Evolutionary conservation across 208 protist species (phyloP).

Genomic region (Leishmania mexicana): DNA sequence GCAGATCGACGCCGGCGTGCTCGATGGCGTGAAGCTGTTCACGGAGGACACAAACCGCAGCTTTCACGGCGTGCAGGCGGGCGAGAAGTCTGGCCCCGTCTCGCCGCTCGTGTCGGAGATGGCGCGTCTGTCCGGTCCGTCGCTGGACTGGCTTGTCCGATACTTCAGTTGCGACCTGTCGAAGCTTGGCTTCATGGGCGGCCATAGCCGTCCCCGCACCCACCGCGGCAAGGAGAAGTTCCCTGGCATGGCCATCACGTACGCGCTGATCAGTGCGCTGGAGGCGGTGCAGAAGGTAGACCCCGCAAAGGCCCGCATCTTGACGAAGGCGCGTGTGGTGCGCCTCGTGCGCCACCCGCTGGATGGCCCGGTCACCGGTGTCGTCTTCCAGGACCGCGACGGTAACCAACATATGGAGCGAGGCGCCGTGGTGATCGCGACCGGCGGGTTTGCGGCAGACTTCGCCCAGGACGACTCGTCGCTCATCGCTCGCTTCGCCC

Average conservation of each 20-base stretch:
- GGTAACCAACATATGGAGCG: slow-evolving; percentile 42
- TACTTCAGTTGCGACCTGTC: slow-evolving; percentile 81
- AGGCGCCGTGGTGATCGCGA: slow-evolving; percentile 82
- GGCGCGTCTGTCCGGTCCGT: slow-evolving; percentile 52
- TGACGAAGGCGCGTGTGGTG: slow-evolving; percentile 55
- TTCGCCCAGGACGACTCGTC: slow-evolving; percentile 31
- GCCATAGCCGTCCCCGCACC: slow-evolving; percentile 80
- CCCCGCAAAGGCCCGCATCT: slow-evolving; percentile 36
- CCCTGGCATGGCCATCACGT: slow-evolving; percentile 88
- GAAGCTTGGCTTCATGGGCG: slow-evolving; percentile 75
- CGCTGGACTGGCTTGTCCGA: slow-evolving; percentile 71
- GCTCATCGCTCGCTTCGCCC: slow-evolving; percentile 63
- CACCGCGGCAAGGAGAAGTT: slow-evolving; percentile 76
- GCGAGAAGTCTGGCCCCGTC: slow-evolving; percentile 35
- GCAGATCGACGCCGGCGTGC: slow-evolving; percentile 56
- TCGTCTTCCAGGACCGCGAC: slow-evolving; percentile 41
- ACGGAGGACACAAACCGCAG: slow-evolving; percentile 55
- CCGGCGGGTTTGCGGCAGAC: slow-evolving; percentile 75
- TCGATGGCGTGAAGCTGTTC: slow-evolving; percentile 72
- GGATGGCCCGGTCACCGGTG: slow-evolving; percentile 57
- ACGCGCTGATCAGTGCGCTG: slow-evolving; percentile 64
- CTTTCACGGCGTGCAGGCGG: slow-evolving; percentile 49
- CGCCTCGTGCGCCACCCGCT: slow-evolving; percentile 44
- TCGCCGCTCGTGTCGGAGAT: slow-evolving; percentile 64
- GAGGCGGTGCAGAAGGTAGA: slow-evolving; percentile 50